Evolutionary conservation across 176 grass and related monocot genomes (phyloP).

Genomic region (Dactylis glomerata): DNA sequence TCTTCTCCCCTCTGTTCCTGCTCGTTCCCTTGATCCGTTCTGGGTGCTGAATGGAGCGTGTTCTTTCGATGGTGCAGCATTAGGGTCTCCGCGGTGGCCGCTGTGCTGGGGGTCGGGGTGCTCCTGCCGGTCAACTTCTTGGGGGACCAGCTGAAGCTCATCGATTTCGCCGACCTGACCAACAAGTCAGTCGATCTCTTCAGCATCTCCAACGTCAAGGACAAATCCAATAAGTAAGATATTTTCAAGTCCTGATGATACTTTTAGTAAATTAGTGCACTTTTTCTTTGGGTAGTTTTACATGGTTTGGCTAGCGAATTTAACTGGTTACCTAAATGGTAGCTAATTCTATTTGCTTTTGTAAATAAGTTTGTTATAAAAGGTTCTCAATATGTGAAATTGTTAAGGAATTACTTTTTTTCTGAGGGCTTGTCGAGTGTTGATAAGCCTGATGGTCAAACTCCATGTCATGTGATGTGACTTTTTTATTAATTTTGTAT

Average conservation of each 20-base stretch:
- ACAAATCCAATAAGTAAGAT: slow-evolving; percentile 75
- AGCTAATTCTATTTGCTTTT: not conserved
- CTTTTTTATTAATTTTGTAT: not conserved
- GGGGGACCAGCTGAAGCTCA: slow-evolving; percentile 62
- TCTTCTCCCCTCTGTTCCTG: not conserved
- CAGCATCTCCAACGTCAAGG: slow-evolving; percentile 88
- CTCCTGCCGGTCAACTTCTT: slow-evolving; percentile 84
- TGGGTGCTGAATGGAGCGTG: not conserved
- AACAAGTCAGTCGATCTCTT: slow-evolving; percentile 83
- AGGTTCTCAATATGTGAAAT: not conserved
- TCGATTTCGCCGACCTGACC: slow-evolving; percentile 81
- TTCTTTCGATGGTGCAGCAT: slow-evolving; percentile 54
- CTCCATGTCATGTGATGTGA: not conserved
- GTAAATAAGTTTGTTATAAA: not conserved
- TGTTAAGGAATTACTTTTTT: not conserved
- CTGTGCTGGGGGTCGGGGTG: slow-evolving; percentile 61
- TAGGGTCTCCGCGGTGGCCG: slow-evolving; percentile 65
- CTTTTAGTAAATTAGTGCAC: not conserved
- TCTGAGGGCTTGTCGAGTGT: not conserved
- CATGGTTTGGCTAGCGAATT: not conserved
- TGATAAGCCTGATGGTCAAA: not conserved
- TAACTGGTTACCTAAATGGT: not conserved
- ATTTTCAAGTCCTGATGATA: not conserved
- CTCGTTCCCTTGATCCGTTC: not conserved
- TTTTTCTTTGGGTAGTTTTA: not conserved